These are phyloP conservation scores for Paspalum notatum DNA, from an alignment of 176 grass and related monocot species.

Conservation along the genomic window DNA sequence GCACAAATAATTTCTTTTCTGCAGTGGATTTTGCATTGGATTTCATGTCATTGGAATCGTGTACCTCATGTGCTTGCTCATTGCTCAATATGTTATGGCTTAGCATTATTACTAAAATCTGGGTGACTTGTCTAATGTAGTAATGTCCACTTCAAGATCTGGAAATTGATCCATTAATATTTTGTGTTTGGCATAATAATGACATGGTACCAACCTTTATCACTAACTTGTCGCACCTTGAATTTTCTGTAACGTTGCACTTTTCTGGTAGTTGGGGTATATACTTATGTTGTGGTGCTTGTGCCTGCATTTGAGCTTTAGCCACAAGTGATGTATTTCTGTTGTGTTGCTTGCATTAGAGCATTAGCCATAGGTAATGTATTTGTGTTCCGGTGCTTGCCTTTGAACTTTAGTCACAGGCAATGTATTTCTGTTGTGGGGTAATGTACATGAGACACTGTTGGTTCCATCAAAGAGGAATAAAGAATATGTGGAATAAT, in stretches of 20 bases:
- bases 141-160: not conserved
- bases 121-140: constrained; percentile 7
- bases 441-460: not conserved
- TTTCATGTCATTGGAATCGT: not conserved
- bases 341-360: too few relatives aligned
- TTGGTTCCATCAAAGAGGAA: not conserved
- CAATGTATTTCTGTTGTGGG: too few relatives aligned
- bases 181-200: not conserved
- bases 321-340: not conserved
- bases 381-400: not conserved
- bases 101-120: not conserved
- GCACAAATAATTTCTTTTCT: not conserved
- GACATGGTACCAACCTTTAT: not conserved
- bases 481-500: not conserved
- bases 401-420: not conserved
- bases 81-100: not conserved
- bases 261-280: not conserved
- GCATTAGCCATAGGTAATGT: not conserved
- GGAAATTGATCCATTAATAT: constrained; percentile 1
- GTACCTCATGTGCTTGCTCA: not conserved
- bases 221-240: not conserved
- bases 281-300: not conserved
- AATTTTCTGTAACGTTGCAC: not conserved
- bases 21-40: not conserved
- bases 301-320: not conserved